phyloP scores from a whole-genome alignment of 1,284 basidiomycete genomes.

The Mycena citricolor region DNA sequence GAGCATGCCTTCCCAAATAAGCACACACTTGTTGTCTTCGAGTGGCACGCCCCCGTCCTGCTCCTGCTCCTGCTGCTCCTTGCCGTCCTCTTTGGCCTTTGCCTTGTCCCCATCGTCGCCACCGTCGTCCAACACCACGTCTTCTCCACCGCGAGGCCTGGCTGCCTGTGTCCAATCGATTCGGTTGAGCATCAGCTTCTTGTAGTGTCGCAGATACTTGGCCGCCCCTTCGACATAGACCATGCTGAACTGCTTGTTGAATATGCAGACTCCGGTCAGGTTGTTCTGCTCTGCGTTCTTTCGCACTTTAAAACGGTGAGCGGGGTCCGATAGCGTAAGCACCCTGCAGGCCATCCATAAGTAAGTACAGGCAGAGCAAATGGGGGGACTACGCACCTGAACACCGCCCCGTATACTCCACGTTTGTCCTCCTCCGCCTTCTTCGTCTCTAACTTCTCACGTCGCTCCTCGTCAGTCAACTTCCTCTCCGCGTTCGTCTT shows the following conservation, averaged over 20 bases:
- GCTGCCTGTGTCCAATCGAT: conserved; percentile 96
- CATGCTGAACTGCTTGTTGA: conserved; percentile 85
- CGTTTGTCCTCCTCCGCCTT: conserved; percentile 85
- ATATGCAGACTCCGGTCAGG: conserved; percentile 87
- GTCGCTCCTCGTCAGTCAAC: conserved; percentile 85
- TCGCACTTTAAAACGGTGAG: conserved; percentile 95
- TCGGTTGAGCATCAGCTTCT: conserved; percentile 82
- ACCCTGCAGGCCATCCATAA: conserved; percentile 51
- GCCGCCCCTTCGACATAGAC: conserved; percentile 92
- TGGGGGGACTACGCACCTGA: conserved; percentile 65
- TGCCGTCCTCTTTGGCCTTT: conserved; percentile 35
- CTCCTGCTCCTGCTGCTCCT: too few relatives aligned
- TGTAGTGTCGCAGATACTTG: conserved; percentile 88
- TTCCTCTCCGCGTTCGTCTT: conserved; percentile 92
- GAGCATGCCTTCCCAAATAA: conserved; percentile 92
- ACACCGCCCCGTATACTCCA: conserved; percentile 85
- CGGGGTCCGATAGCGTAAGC: conserved; percentile 85
- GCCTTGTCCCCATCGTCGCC: conserved; percentile 27
- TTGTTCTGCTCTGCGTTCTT: conserved; percentile 93
- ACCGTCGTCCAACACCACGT: conserved; percentile 53
- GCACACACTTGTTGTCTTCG: conserved; percentile 84
- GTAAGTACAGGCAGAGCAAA: conserved; percentile 4
- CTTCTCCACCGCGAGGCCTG: conserved; percentile 69
- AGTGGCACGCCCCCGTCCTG: conserved; percentile 50
- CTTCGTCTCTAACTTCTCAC: conserved; percentile 84